A percentile compares a stretch with the other conserved stretches of the same genome.
Conservation (phyloP, 805 yeast genomes). For the Candida silvicultrix region DNA sequence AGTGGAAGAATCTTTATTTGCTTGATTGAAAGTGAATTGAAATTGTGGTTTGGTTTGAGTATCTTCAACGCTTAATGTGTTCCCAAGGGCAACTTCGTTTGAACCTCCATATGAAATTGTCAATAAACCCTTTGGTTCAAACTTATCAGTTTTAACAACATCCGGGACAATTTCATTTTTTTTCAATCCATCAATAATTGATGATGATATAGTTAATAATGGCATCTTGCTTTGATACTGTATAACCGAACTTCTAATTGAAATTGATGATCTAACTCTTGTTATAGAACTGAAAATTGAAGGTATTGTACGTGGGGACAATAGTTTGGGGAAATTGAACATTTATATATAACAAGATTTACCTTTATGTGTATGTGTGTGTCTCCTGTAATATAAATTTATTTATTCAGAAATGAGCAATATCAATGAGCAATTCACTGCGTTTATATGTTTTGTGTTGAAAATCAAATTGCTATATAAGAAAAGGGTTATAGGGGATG, state of each 20-base stretch:
- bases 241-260: too few species aligned
- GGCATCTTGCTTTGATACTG: conserved; percentile 11
- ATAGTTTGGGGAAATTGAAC: not conserved
- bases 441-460: too few species aligned
- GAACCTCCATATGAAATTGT: conserved; percentile 56
- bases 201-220: conserved; percentile 20
- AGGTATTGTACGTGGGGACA: not conserved
- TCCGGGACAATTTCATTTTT: conserved; percentile 39
- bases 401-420: too few species aligned
- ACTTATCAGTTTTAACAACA: conserved; percentile 21
- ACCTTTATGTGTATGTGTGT: too few species aligned
- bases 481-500: too few species aligned
- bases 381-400: too few species aligned
- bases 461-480: too few species aligned
- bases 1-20: conserved; percentile 1
- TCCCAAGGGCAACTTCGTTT: conserved; percentile 72
- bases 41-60: conserved; percentile 66
- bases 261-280: not conserved
- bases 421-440: too few species aligned
- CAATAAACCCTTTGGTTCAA: conserved; percentile 33
- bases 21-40: conserved; percentile 48
- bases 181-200: conserved; percentile 30
- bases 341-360: not conserved
- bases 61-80: conserved; percentile 54
- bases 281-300: not conserved